phyloP scores from a whole-genome alignment of 2,329 filamentous ascomycete genomes.

The Trichophyton equinum region DNA sequence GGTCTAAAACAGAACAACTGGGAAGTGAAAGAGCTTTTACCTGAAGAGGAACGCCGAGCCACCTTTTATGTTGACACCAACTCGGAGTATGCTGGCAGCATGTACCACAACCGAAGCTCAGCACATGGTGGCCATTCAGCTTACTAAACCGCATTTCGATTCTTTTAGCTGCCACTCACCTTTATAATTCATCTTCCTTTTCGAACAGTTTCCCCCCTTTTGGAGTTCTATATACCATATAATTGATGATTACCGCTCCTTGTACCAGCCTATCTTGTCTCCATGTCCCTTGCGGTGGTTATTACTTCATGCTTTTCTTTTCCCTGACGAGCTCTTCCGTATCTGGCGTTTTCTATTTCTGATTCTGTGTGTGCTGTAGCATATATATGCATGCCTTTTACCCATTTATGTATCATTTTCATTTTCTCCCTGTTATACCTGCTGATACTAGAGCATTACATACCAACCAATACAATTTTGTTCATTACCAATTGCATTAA shows the following conservation, averaged over 20 bases:
- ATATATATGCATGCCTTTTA: neutral
- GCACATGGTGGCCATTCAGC: constrained; percentile 26
- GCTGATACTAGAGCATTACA: neutral
- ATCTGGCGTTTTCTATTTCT: constrained; percentile 2
- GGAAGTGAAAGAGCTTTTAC: constrained; percentile 87
- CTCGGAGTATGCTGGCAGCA: constrained; percentile 35
- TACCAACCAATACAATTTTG: neutral
- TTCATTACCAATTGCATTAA: neutral
- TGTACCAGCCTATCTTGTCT: neutral
- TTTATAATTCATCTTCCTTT: neutral
- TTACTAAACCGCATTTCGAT: constrained; percentile 20
- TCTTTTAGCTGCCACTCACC: neutral
- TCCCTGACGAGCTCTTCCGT: neutral
- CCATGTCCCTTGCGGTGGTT: neutral
- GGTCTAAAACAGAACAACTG: constrained; percentile 92
- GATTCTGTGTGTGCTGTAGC: neutral
- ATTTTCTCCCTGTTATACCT: neutral
- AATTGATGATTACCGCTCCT: neutral
- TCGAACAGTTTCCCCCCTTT: neutral
- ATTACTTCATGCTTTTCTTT: neutral
- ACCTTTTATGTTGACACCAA: constrained; percentile 55
- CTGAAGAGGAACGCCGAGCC: constrained; percentile 63
- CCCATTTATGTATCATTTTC: constrained; percentile 1
- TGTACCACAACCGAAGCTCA: constrained; percentile 31
- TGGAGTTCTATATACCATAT: constrained; percentile 3